phyloP scores from a whole-genome alignment of 441 rosid species.

The Hypseocharis bilobata region DNA sequence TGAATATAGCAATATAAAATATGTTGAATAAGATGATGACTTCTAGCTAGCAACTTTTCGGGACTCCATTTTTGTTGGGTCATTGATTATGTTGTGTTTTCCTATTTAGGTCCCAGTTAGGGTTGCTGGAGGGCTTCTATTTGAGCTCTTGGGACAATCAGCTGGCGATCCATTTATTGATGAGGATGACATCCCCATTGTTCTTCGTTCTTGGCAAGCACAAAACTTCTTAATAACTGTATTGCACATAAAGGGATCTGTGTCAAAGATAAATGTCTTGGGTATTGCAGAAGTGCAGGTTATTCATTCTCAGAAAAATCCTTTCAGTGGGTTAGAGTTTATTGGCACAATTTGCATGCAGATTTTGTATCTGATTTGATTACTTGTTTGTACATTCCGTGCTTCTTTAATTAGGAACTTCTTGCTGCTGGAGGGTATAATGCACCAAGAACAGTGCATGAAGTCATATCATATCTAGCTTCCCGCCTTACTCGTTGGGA shows the following conservation, averaged over 20 bases:
- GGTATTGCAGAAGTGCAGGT: slow-evolving; percentile 95
- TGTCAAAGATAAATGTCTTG: slow-evolving; percentile 43
- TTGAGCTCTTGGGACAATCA: slow-evolving; percentile 94
- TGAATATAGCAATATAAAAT: neutral
- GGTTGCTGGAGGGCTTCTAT: slow-evolving; percentile 89
- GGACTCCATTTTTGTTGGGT: slow-evolving; percentile 12
- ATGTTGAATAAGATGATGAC: slow-evolving; percentile 7
- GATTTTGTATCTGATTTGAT: no score
- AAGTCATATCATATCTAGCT: slow-evolving; percentile 71
- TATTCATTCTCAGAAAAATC: slow-evolving; percentile 18
- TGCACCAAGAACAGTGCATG: slow-evolving; percentile 77
- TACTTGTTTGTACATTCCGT: no score
- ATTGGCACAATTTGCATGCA: neutral
- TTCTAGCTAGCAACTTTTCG: slow-evolving; percentile 3
- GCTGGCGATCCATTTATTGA: slow-evolving; percentile 77
- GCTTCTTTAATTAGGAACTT: slow-evolving; percentile 45
- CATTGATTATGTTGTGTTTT: slow-evolving; percentile 7
- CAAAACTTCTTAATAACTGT: slow-evolving; percentile 72
- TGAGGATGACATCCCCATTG: slow-evolving; percentile 89
- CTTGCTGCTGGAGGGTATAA: slow-evolving; percentile 74
- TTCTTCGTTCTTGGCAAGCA: slow-evolving; percentile 90
- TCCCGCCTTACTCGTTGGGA: slow-evolving; percentile 85
- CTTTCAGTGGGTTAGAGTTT: slow-evolving; percentile 10
- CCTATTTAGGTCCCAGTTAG: slow-evolving; percentile 74
- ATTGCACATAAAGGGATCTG: slow-evolving; percentile 63